These are phyloP conservation scores for Phytopythium sindhum DNA, from an alignment of 352 stramenopile species.

Conservation along the genomic window DNA sequence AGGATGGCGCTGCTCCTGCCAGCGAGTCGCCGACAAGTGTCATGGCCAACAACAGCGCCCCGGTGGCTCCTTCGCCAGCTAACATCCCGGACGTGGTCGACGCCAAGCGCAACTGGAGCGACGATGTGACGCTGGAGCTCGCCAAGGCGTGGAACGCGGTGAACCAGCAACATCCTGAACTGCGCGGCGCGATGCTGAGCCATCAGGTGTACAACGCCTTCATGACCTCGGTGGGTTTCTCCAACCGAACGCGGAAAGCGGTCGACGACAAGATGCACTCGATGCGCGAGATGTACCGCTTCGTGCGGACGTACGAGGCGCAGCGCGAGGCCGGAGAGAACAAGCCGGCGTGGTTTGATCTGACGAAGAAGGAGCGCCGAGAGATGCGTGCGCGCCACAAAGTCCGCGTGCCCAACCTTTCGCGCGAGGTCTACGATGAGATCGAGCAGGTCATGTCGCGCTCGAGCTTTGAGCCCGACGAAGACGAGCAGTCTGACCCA, in stretches of 20 bases:
- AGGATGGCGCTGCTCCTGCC: neutral
- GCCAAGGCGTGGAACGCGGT: constrained; percentile 47
- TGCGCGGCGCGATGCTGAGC: constrained; percentile 41
- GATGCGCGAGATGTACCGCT: constrained; percentile 76
- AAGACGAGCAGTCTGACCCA: neutral
- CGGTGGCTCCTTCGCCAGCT: constrained; percentile 1
- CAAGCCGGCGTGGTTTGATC: constrained; percentile 49
- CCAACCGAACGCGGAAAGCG: constrained; percentile 52
- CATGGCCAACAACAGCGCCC: neutral
- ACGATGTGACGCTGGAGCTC: constrained; percentile 59
- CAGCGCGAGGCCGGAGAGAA: constrained; percentile 16
- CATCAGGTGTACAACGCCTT: constrained; percentile 56
- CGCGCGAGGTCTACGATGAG: constrained; percentile 35
- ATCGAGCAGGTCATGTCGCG: constrained; percentile 38
- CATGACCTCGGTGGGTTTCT: constrained; percentile 36
- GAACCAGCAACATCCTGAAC: constrained; percentile 20
- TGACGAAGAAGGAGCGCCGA: constrained; percentile 45
- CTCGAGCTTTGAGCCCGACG: constrained; percentile 15
- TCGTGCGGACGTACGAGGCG: constrained; percentile 49
- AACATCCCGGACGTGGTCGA: constrained; percentile 30
- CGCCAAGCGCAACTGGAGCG: constrained; percentile 53
- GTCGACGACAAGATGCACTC: constrained; percentile 75
- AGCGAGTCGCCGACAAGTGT: neutral
- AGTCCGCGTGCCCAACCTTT: constrained; percentile 40
- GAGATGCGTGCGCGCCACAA: constrained; percentile 37